A percentile compares a stretch with the other conserved stretches of the same genome.
Evolutionary conservation across 2,329 filamentous ascomycete species (phyloP).

Genomic region (Xylaria digitata): DNA sequence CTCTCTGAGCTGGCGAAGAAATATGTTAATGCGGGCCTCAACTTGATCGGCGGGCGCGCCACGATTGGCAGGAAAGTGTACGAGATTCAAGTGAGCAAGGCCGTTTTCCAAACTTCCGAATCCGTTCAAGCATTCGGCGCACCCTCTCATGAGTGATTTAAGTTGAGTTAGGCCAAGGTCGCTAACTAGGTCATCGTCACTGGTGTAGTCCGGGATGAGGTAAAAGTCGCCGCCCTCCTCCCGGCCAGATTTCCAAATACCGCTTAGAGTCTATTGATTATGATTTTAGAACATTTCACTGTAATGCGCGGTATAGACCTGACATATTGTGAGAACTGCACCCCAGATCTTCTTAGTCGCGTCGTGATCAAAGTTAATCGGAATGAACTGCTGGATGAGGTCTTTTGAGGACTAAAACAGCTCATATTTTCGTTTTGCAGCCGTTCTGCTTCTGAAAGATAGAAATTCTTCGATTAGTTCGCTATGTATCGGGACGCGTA

Average conservation of each 20-base stretch:
- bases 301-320: constrained; percentile 6
- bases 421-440: not conserved
- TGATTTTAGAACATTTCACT: not conserved
- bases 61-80: constrained; percentile 11
- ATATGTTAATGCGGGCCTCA: constrained; percentile 26
- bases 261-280: constrained; percentile 2
- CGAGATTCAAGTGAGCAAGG: constrained; percentile 12
- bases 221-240: not conserved
- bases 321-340: constrained; percentile 7
- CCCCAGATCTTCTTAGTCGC: constrained; percentile 23
- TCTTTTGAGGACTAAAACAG: constrained; percentile 7
- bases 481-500: not conserved
- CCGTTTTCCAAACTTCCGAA: constrained; percentile 12
- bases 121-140: constrained; percentile 6
- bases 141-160: not conserved
- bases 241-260: constrained; percentile 5
- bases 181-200: constrained; percentile 8
- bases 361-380: constrained; percentile 26
- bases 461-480: constrained; percentile 2
- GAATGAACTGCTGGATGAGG: constrained; percentile 26
- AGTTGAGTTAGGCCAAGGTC: not conserved
- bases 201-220: constrained; percentile 17
- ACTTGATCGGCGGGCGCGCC: not conserved
- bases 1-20: constrained; percentile 20
- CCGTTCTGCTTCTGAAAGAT: not conserved